Evolutionary conservation across 2,329 filamentous ascomycete genomes (phyloP), one percentile per base, ranked within the genome.

Genomic region (Emmonsia crescens): DNA sequence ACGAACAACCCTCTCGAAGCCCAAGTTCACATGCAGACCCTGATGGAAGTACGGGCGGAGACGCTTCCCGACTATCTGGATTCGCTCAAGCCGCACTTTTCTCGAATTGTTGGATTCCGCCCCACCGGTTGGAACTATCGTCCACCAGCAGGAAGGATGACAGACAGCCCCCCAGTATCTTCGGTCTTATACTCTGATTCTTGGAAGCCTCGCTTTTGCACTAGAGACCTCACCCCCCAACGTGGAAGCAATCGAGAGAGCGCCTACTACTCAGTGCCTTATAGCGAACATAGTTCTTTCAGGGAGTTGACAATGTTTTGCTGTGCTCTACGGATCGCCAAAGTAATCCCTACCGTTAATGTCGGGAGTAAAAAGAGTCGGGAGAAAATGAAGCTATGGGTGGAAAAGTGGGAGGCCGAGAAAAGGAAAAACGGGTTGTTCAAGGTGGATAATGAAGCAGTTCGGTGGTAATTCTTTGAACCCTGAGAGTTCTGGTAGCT

Each of bases 11-110:
- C 94, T 0, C 78, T 83, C 27, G 89, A 90, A 68, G 94, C 94
- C 0, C 93, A 97, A 74, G 91, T 99, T 0, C 94, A 99, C 76
- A 96, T 99, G 92, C 95, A 96, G 68, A 91, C 89, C 69, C 81
- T 99, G 10, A 94, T 94, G 81, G 93, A 97, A 74, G 91, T 99
- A 66, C 87, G 91, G 31, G 86, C 91, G 40, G 92, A 96, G 67
- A 96, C 93, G 0, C 66, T 99, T 0, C 86, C 90, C 66, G 92
- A 96, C 64, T 99, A 99, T 69, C 83, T 97, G 5, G 84, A 87
- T 68, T 81, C 83, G 42, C 89, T 91, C 77, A 88, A 87, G 65
- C 87, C 89, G 6, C 86, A 90, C 67, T 99, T 97, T 73, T 85
- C 85, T 16, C 87, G 89, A 59, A 85, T 96, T 54, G 88, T 97